These are phyloP conservation scores for Grosmannia huntii DNA, from an alignment of 2,329 filamentous ascomycete species.

Conservation along the genomic window DNA sequence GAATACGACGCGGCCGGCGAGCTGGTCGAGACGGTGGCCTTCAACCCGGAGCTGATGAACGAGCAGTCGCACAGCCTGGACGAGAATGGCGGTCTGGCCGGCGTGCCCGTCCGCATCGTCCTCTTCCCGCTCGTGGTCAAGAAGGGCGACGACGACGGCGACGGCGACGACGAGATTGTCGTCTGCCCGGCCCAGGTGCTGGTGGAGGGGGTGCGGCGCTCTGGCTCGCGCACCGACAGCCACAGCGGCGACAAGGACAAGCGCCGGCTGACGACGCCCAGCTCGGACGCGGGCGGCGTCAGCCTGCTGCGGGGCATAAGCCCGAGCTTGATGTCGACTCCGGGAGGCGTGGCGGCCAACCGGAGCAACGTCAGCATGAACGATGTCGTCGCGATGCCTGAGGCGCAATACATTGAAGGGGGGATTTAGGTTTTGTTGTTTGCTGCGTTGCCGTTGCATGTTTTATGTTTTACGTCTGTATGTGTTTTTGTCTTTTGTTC, in stretches of 20 bases:
- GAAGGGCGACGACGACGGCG: slow-evolving; percentile 78
- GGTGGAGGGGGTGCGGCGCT: slow-evolving; percentile 36
- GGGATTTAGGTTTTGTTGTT: slow-evolving; percentile 16
- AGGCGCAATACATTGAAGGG: slow-evolving; percentile 21
- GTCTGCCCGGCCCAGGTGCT: slow-evolving; percentile 92
- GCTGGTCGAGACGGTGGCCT: slow-evolving; percentile 71
- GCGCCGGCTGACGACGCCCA: slow-evolving; percentile 28
- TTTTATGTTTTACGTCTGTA: neutral
- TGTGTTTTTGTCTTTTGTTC: neutral
- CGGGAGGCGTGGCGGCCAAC: slow-evolving; percentile 25
- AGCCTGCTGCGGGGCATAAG: slow-evolving; percentile 17
- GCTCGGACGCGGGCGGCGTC: slow-evolving; percentile 38
- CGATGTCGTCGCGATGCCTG: slow-evolving; percentile 10
- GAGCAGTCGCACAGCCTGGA: slow-evolving; percentile 46
- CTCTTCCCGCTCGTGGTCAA: slow-evolving; percentile 95
- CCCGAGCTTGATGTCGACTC: slow-evolving; percentile 13
- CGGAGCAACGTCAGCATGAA: slow-evolving; percentile 24
- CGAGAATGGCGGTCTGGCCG: slow-evolving; percentile 37
- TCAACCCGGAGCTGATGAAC: slow-evolving; percentile 92
- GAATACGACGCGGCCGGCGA: slow-evolving; percentile 93
- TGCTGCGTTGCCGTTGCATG: too few species aligned
- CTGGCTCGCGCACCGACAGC: slow-evolving; percentile 5
- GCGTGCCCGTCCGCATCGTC: slow-evolving; percentile 75
- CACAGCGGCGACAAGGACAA: neutral
- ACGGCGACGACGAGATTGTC: slow-evolving; percentile 87